Conservation (phyloP, 2,329 filamentous ascomycete genomes). For the Aschersonia sp. region DNA sequence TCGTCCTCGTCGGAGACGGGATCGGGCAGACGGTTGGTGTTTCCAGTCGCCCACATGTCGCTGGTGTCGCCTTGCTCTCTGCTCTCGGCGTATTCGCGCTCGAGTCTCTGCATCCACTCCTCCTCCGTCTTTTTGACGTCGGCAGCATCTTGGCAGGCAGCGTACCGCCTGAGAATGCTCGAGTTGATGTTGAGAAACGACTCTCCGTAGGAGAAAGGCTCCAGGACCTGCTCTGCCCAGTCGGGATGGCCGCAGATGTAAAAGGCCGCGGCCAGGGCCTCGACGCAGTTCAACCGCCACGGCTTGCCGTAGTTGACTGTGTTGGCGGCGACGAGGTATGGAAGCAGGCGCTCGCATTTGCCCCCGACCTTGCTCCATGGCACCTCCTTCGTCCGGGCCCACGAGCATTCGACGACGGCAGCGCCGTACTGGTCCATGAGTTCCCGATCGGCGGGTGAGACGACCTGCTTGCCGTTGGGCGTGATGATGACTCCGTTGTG, state of each 20-base stretch:
- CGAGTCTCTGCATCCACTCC: slow-evolving; percentile 78
- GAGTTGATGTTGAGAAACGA: slow-evolving; percentile 87
- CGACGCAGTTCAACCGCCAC: slow-evolving; percentile 89
- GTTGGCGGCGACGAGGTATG: slow-evolving; percentile 93
- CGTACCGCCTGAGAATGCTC: slow-evolving; percentile 69
- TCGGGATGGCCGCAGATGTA: slow-evolving; percentile 83
- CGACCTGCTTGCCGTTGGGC: slow-evolving; percentile 75
- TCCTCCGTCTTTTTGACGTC: slow-evolving; percentile 73
- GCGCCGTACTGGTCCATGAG: slow-evolving; percentile 80
- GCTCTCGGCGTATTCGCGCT: slow-evolving; percentile 76
- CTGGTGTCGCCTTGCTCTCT: slow-evolving; percentile 52
- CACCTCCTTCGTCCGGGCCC: slow-evolving; percentile 84
- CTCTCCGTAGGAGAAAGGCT: slow-evolving; percentile 75
- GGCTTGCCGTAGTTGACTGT: slow-evolving; percentile 95
- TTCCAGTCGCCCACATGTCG: slow-evolving; percentile 84
- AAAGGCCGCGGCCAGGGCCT: slow-evolving; percentile 85
- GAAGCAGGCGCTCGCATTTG: slow-evolving; percentile 78
- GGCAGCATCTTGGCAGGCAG: slow-evolving; percentile 66
- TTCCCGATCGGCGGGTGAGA: slow-evolving; percentile 71
- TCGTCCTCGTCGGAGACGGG: slow-evolving; percentile 43
- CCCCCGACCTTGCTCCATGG: slow-evolving; percentile 86
- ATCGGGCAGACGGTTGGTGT: slow-evolving; percentile 55
- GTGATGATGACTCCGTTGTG: slow-evolving; percentile 87
- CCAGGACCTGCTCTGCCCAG: slow-evolving; percentile 75
- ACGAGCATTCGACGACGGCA: slow-evolving; percentile 93